Base-by-base conservation (phyloP, 768 basidiomycete genomes). In the Nevesoporus exiguus region DNA sequence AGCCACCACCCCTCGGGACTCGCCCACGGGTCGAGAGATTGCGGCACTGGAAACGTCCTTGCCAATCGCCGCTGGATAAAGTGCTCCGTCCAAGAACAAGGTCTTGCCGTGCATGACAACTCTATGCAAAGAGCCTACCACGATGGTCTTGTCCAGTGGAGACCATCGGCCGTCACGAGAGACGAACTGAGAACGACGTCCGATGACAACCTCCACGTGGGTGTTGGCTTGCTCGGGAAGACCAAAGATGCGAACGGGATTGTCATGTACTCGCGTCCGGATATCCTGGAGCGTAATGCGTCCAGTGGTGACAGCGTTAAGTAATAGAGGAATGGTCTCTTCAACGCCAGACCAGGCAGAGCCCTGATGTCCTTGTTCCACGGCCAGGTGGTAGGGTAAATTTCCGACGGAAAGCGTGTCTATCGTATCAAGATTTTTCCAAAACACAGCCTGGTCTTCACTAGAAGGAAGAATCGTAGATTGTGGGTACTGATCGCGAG, bases 101-200 rank as follows among this genome's bases (percentile, higher is more conserved):
- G 95, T 98, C 63, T 91, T 85, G 3, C 88, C 90, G 61, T 97
- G 88, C 48, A 98, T 77, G 49, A 95, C 83, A 24, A 99, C 95
- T 55, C 97, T 81, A 71, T 98, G 93, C 31, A 98, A 81, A 29
- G 83, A 79, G 37, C 93, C 95, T 3, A 82, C 74, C 19, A 92
- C 77, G 0, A 74, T 69, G 15, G 67, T 78, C 22, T 81, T 79
- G 15, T 83, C 79, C 36, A 98, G 72, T 7, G 96, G 93, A 15
- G 96, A 96, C 96, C 96, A 99, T 47, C 75, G 76, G 21, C 71
- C 71, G 7, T 72, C 64, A 22, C 76, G 75, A 49, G 74, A 71
- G 14, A 66, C 68, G 68, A 90, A 91, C 40, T 75, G 73, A 19
- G 80, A 76, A 52, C 77, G 79, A 48, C 97, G 84, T 52, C 91